Evolutionary conservation across 2,329 filamentous ascomycete species (phyloP).

Genomic region (Aspergillus japonicus): DNA sequence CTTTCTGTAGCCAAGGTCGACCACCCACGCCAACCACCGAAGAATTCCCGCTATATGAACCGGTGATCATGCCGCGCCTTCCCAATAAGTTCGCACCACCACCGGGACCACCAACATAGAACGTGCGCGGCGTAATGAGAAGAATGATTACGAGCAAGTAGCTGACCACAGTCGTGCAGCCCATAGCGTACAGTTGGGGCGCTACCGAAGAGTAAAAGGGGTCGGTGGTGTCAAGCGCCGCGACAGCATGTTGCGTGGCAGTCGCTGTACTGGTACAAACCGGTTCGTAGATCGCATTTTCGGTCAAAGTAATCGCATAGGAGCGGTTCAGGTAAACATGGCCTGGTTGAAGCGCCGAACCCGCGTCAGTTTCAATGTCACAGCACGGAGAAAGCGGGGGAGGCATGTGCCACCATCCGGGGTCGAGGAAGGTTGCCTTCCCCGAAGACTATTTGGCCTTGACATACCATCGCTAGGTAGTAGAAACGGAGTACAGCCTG

Average conservation of each 20-base stretch:
- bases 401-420: neutral
- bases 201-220: constrained; percentile 94
- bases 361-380: constrained; percentile 8
- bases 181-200: constrained; percentile 89
- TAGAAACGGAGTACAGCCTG: constrained; percentile 62
- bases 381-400: neutral
- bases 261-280: constrained; percentile 45
- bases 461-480: constrained; percentile 57
- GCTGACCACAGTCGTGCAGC: constrained; percentile 83
- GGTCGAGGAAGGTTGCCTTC: neutral
- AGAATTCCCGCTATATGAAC: constrained; percentile 63
- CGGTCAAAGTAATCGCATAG: constrained; percentile 45
- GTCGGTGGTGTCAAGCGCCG: constrained; percentile 68
- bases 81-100: constrained; percentile 71
- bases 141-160: constrained; percentile 94
- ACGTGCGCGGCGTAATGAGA: constrained; percentile 90
- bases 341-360: constrained; percentile 26
- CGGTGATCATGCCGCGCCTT: constrained; percentile 78
- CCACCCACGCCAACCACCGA: constrained; percentile 82
- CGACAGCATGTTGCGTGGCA: constrained; percentile 40
- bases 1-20: constrained; percentile 87
- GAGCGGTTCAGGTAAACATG: constrained; percentile 44
- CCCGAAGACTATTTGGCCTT: constrained; percentile 2
- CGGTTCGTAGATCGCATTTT: constrained; percentile 52
- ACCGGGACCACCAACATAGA: constrained; percentile 73